Conservation (phyloP, 768 basidiomycete species). For the Phallus indusiatus region DNA sequence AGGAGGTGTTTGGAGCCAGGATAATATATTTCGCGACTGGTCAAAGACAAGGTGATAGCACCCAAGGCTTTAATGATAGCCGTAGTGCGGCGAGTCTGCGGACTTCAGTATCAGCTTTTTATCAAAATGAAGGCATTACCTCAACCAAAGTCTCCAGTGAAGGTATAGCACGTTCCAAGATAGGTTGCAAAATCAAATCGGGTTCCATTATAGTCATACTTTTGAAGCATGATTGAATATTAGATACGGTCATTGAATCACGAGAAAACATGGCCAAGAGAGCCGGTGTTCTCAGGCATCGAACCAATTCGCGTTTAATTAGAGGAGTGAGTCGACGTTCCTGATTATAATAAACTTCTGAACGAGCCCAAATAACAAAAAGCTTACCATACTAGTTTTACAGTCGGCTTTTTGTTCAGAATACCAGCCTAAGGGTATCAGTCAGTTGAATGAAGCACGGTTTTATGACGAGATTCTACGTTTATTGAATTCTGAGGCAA, state of each 20-base stretch:
- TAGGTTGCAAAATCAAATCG: slow-evolving; percentile 70
- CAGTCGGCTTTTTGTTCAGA: slow-evolving; percentile 70
- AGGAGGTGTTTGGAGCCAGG: slow-evolving; percentile 75
- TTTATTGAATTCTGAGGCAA: slow-evolving; percentile 80
- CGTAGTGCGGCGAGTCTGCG: slow-evolving; percentile 74
- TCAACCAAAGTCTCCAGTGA: slow-evolving; percentile 85
- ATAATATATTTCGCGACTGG: slow-evolving; percentile 72
- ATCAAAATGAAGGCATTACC: slow-evolving; percentile 26
- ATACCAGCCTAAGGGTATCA: slow-evolving; percentile 49
- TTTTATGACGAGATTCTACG: slow-evolving; percentile 29
- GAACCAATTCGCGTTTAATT: slow-evolving; percentile 81
- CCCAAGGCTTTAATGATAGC: slow-evolving; percentile 81
- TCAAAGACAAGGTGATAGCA: slow-evolving; percentile 69
- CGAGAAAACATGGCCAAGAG: slow-evolving; percentile 88
- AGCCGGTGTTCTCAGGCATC: slow-evolving; percentile 70
- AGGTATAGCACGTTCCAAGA: slow-evolving; percentile 77
- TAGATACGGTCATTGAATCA: slow-evolving; percentile 60
- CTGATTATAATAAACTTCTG: slow-evolving; percentile 21
- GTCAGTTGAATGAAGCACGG: neutral
- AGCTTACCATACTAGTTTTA: slow-evolving; percentile 59
- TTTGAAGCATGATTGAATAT: slow-evolving; percentile 74
- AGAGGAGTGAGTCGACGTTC: slow-evolving; percentile 65
- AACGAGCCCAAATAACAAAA: neutral
- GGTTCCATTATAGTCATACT: slow-evolving; percentile 81
- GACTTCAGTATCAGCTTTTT: slow-evolving; percentile 1